phyloP scores from a whole-genome alignment of 2,329 filamentous ascomycete genomes.

The Fusarium albosuccineum region DNA sequence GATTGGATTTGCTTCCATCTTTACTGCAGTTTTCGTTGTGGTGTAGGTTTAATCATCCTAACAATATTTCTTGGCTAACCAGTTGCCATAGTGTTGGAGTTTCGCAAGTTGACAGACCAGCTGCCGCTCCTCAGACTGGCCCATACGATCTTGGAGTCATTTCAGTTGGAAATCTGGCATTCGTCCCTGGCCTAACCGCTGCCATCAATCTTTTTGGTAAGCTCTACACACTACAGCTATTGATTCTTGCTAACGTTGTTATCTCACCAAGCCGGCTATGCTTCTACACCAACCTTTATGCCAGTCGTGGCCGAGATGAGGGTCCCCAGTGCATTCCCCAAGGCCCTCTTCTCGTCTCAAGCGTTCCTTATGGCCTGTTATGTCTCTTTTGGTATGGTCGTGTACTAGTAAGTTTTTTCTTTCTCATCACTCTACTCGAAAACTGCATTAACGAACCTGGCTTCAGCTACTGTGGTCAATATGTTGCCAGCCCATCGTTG shows the following conservation, averaged over 20 bases:
- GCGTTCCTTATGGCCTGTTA: slow-evolving; percentile 26
- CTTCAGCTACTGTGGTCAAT: slow-evolving; percentile 56
- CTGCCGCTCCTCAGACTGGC: slow-evolving; percentile 34
- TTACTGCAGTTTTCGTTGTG: slow-evolving; percentile 46
- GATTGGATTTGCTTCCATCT: slow-evolving; percentile 45
- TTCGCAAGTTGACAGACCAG: slow-evolving; percentile 33
- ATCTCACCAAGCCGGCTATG: slow-evolving; percentile 28
- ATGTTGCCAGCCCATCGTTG: slow-evolving; percentile 58
- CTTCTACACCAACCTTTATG: slow-evolving; percentile 41
- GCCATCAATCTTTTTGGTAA: slow-evolving; percentile 44
- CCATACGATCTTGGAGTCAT: slow-evolving; percentile 49
- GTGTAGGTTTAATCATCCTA: slow-evolving; percentile 11
- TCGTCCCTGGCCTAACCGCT: slow-evolving; percentile 43
- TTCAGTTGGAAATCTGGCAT: slow-evolving; percentile 35
- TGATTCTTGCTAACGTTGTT: background rate
- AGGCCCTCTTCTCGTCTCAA: slow-evolving; percentile 36
- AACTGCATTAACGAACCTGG: background rate
- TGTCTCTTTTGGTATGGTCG: slow-evolving; percentile 30
- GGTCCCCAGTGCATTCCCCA: slow-evolving; percentile 29
- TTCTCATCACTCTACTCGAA: fast-evolving
- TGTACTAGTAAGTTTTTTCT: slow-evolving; percentile 28
- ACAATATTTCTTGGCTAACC: too few relatives aligned
- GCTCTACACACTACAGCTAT: background rate
- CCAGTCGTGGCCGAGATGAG: slow-evolving; percentile 44
- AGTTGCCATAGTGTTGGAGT: slow-evolving; percentile 33